These are phyloP conservation scores for Euphorbia corollata DNA, from an alignment of 441 rosid genomes.

Conservation along the genomic window DNA sequence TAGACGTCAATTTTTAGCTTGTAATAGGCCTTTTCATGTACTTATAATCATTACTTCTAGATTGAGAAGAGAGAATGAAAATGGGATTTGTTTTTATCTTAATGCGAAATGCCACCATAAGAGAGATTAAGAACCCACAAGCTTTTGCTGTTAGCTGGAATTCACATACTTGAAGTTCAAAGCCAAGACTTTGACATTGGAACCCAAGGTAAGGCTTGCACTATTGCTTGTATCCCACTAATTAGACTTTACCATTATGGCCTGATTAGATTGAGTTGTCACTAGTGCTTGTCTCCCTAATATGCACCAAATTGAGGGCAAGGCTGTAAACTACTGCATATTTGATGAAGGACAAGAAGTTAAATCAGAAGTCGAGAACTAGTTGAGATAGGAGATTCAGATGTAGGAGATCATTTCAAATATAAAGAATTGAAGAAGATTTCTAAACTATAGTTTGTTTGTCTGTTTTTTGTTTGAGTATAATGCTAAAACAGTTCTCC, in stretches of 20 bases:
- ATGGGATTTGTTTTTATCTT: neutral
- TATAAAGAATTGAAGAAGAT: neutral
- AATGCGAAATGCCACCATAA: neutral
- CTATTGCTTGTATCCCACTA: too few species aligned
- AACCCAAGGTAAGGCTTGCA: neutral
- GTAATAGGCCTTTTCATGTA: neutral
- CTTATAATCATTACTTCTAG: neutral
- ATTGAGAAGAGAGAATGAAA: neutral
- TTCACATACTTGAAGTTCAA: neutral
- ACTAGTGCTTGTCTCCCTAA: neutral
- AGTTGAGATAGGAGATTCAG: slow-evolving; percentile 1
- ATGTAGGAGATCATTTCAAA: neutral
- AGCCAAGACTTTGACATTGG: neutral
- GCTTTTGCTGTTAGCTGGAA: neutral
- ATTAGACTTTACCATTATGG: neutral
- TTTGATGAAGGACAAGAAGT: neutral
- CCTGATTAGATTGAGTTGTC: neutral
- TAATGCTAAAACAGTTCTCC: neutral
- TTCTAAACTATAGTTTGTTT: neutral
- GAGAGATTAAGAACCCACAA: neutral
- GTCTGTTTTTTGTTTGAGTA: neutral
- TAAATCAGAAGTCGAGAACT: neutral
- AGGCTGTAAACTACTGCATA: neutral
- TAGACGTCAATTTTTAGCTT: neutral
- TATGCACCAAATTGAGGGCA: neutral